Evolutionary conservation across 2,329 filamentous ascomycete genomes (phyloP).

Genomic region (Cytospora piceae): DNA sequence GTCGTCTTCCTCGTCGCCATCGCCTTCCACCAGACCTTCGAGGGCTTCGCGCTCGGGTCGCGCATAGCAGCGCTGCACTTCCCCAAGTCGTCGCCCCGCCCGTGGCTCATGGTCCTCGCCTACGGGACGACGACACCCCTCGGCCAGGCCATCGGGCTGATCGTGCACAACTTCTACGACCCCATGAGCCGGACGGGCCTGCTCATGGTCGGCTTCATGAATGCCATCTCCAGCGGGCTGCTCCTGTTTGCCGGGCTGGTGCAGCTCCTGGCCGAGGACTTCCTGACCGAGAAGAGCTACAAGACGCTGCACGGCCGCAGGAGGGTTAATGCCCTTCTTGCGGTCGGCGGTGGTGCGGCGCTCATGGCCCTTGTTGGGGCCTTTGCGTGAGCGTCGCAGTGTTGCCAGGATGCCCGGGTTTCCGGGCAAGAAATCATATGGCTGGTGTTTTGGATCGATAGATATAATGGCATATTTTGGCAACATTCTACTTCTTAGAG

Average conservation of each 20-base stretch:
- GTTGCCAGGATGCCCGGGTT: neutral
- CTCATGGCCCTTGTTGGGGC: constrained; percentile 75
- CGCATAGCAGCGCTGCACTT: constrained; percentile 86
- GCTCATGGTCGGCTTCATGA: constrained; percentile 84
- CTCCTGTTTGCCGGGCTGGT: constrained; percentile 83
- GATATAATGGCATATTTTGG: neutral
- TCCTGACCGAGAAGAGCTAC: constrained; percentile 77
- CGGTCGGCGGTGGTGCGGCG: constrained; percentile 66
- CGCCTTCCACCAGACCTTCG: constrained; percentile 85
- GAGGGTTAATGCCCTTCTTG: constrained; percentile 64
- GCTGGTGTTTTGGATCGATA: neutral
- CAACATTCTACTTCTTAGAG: neutral
- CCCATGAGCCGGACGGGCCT: constrained; percentile 76
- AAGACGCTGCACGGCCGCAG: constrained; percentile 63
- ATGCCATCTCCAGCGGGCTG: constrained; percentile 80
- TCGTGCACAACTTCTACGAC: constrained; percentile 79
- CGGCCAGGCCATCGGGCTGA: constrained; percentile 80
- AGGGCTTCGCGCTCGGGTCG: constrained; percentile 82
- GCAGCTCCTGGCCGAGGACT: constrained; percentile 84
- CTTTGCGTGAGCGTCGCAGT: constrained; percentile 59
- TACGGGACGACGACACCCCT: constrained; percentile 80
- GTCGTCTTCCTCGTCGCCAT: constrained; percentile 80
- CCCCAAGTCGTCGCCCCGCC: constrained; percentile 70
- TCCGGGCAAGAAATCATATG: neutral
- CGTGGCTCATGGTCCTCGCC: constrained; percentile 81